Base-by-base conservation (phyloP, 2,329 filamentous ascomycete species). In the Cercospora nicotianae region DNA sequence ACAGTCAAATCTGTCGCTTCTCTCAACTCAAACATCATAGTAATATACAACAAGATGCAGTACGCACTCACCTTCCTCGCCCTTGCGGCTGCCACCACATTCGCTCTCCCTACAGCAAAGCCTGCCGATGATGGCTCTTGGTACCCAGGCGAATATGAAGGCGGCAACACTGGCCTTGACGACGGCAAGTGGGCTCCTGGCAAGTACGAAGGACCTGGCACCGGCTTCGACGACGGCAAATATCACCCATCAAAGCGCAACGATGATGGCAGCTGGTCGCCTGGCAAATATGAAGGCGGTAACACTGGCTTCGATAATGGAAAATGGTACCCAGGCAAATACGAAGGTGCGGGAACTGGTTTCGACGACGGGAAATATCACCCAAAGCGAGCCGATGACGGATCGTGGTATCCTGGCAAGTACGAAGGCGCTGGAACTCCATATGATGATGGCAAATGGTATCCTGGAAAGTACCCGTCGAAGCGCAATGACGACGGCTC, bases 51-150 rank as follows among this genome's bases (percentile, higher is more conserved):
- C 48, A 55, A 30, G 20, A 59, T 59, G 55, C 55, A 30, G 30
- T 59, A 59, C 55, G 55, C 55, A 33, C 55, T 59, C 10, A 59
- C 30, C 18, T 59, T 59, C 55, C 28, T 59, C 55, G 55, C 28
- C 30, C 55, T 59, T n/a, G 55, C 30, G 55, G 55, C 55, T 36
- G 55, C 55, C 5, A 59, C 55, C 16, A 59, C 28, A 33, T 23
- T 59, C 55, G 55, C 55, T 59, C 55, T 59, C 13, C 55, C 55
- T 6, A 59, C 55, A n/a, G 16, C 55, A 26, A 33, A 59, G 55
- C 55, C 55, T 36, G 28, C 30, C n/a, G 30, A 59, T 23, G 55
- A 59, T 36, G 55, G 55, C 30, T 59, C 55, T 33, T 59, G 55
- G 55, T 33, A 18, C 26, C 55, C 55, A 12, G 55, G 55, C 55